These are phyloP conservation scores for Oryza longistaminata DNA, from an alignment of 176 grass and related monocot species.

Conservation along the genomic window DNA sequence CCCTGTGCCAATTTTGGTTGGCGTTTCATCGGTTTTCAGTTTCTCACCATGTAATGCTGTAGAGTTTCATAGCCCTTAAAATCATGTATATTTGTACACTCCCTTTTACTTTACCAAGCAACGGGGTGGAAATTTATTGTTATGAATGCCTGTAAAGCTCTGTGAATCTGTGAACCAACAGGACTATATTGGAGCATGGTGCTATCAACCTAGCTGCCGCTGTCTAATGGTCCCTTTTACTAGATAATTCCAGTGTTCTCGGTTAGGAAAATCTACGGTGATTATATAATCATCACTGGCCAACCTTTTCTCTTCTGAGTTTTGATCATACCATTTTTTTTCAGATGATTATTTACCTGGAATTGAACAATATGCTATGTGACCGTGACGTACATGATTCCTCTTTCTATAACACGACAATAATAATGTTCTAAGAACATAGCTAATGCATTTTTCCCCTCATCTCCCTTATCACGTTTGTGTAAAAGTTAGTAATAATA, in stretches of 20 bases:
- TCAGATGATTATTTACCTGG: too few relatives aligned
- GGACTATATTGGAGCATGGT: background rate
- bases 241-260: background rate
- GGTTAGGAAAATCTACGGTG: background rate
- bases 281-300: background rate
- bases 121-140: background rate
- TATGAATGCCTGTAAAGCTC: background rate
- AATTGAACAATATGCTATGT: background rate
- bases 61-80: conserved; percentile 13
- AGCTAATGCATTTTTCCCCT: background rate
- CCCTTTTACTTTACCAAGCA: background rate
- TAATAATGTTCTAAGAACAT: background rate
- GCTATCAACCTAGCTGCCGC: background rate
- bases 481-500: background rate
- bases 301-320: background rate
- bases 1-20: conserved; percentile 46
- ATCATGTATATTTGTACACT: conserved; percentile 31
- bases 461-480: background rate
- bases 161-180: background rate
- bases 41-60: conserved; percentile 35
- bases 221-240: background rate
- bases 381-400: background rate
- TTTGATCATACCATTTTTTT: background rate
- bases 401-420: background rate
- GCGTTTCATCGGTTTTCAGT: conserved; percentile 31